Evolutionary conservation across 192 early-diverging fungal genomes (phyloP), one percentile per base, ranked within the genome.

Genomic region (Martensiomyces pterosporus): DNA sequence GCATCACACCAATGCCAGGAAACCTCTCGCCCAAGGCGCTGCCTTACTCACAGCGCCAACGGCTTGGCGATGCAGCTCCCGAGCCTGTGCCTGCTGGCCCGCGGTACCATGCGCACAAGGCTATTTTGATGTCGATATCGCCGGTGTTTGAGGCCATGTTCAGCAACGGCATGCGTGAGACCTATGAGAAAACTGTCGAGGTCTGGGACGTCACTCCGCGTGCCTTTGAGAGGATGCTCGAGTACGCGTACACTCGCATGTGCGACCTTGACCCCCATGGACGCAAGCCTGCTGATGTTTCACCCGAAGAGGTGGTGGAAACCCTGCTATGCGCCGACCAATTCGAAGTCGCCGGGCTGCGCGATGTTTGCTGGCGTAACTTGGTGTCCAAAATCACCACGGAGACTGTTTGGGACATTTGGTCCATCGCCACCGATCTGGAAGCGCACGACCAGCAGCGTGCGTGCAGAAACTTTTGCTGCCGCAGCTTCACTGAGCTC

Each of bases 151-250:
- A 77, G 33, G 72, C 70, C 17, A 59, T 81, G 52, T 81, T 81
- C 42, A 76, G 70, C 39, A 81, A 77, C 46, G 79, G 79, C 15
- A 81, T 81, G 79, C 67, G 68, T 19, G 79, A 81, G 50, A 79
- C 77, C 0, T 74, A 45, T 27, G 62, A 69, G 24, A 52, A 49
- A 19, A 49, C 67, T 19, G 73, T 80, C 0, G 62, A 64, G 24
- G 59, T 78, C 2, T 57, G 55, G 58, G 71, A 74, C 45, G 67
- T 72, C 4, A 74, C 66, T 22, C 66, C 76, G 35, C 62, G 70
- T 1, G 70, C 70, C 9, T 74, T 74, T 45, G 70, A 74, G 43
- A 53, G 70, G 4, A 42, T 74, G 35, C 47, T 74, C 9, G 70
- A 74, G 47, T 74, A 57, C 34, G 70, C 70, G 12, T 74, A 74